Base-by-base conservation (phyloP, 1,139 yeast species). In the Pichia sp. region DNA sequence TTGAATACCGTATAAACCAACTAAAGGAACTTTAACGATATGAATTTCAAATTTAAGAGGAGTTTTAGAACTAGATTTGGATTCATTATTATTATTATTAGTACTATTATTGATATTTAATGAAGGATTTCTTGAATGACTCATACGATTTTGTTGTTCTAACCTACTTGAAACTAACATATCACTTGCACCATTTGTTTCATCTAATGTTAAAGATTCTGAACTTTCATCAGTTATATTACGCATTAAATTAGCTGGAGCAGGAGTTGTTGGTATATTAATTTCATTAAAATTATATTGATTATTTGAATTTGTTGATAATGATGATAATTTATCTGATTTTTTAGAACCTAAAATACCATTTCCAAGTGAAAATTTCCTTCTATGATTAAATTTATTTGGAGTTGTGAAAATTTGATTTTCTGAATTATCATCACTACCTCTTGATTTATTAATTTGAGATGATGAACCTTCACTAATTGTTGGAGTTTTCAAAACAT, bases 1-100 rank as follows among this genome's bases (percentile, higher is more conserved):
- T 61, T 89, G 96, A 40, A 91, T 91, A 61, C 97, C 98, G 51
- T 84, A 88, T 48, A 91, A 69, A 11, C 94, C 88, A 44, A 89
- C 84, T 51, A 91, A 70, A 35, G 96, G 95, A 41, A 91, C 95
- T 60, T 86, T 86, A 36, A 89, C 97, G 51, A 91, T 80, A 61
- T 84, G 89, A 48, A 91, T 84, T 59, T 91, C 97, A 62, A 91
- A 91, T 55, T 83, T 81, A 56, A 91, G 70, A 21, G 94, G 93
- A 20, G 75, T 61, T 44, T 63, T 64, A 2, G 52, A 44, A 22
- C 48, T 36, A 24, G 40, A 46, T 4, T 37, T 31, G 21, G 24
- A 22, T n/a, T n/a, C n/a, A n/a, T n/a, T 26, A 26, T 10, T 14
- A 20, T 30, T 30, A 18, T 30, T 21, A 30, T 11, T 9, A 14